Conservation (phyloP, 176 grass and related monocot genomes). For the Hyparrhenia diplandra region DNA sequence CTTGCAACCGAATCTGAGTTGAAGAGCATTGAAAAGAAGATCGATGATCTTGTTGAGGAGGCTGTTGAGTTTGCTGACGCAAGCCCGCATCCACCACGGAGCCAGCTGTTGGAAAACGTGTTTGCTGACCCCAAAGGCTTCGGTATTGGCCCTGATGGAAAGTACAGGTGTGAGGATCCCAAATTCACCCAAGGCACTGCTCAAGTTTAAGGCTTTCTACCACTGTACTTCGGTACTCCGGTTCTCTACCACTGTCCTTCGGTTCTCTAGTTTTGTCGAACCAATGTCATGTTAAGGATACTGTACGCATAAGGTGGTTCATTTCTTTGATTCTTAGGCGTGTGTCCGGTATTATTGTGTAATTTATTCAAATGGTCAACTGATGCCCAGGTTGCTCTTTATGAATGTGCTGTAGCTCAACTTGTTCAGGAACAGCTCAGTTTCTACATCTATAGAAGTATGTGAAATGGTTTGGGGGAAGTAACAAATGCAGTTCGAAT, state of each 20-base stretch:
- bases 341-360: not conserved
- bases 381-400: conserved; percentile 4
- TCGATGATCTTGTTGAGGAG: conserved; percentile 81
- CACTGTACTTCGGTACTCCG: no score
- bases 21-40: conserved; percentile 79
- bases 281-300: not conserved
- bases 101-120: conserved; percentile 86
- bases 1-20: conserved; percentile 76
- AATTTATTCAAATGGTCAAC: not conserved
- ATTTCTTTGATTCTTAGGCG: conserved; percentile 23
- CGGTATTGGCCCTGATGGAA: conserved; percentile 83
- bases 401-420: not conserved
- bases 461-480: not conserved
- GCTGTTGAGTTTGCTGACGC: conserved; percentile 91
- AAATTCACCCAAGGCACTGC: conserved; percentile 87
- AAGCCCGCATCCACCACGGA: conserved; percentile 78
- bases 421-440: not conserved
- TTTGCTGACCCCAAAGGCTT: conserved; percentile 92
- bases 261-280: conserved; percentile 36
- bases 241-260: not conserved
- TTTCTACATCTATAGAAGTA: not conserved
- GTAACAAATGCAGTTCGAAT: not conserved
- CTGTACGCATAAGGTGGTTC: conserved; percentile 9
- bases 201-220: conserved; percentile 76
- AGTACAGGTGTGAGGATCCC: conserved; percentile 90